phyloP scores from a whole-genome alignment of 2,329 filamentous ascomycete genomes.

The Acrodontium crateriforme region DNA sequence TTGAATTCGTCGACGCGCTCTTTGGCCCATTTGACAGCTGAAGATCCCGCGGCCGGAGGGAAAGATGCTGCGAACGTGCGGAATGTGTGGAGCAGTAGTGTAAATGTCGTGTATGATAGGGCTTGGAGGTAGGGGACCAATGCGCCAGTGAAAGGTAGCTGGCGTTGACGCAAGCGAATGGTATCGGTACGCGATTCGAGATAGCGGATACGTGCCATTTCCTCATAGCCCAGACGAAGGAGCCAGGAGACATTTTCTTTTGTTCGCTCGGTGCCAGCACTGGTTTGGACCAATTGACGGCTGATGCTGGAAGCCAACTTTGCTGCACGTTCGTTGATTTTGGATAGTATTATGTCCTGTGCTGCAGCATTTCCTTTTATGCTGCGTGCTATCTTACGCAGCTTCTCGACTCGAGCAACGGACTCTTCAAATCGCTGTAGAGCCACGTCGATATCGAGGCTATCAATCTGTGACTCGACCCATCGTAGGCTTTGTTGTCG shows the following conservation, averaged over 20 bases:
- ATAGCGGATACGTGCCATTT: constrained; percentile 76
- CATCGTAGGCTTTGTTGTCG: constrained; percentile 92
- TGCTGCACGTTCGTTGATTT: constrained; percentile 59
- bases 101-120: constrained; percentile 90
- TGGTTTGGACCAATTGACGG: constrained; percentile 62
- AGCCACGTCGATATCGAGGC: constrained; percentile 90
- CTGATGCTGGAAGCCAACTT: constrained; percentile 65
- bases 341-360: constrained; percentile 78
- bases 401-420: constrained; percentile 69
- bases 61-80: constrained; percentile 34
- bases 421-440: constrained; percentile 78
- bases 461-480: constrained; percentile 91
- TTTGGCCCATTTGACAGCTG: constrained; percentile 97
- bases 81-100: constrained; percentile 84
- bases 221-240: constrained; percentile 75
- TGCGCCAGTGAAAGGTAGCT: constrained; percentile 91
- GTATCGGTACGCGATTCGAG: constrained; percentile 63
- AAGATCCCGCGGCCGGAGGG: constrained; percentile 73
- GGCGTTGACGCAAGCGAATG: constrained; percentile 70
- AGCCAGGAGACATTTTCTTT: constrained; percentile 75
- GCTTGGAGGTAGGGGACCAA: constrained; percentile 90
- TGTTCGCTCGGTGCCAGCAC: constrained; percentile 63
- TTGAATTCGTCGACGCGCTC: constrained; percentile 89
- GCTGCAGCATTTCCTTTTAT: constrained; percentile 77
- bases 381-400: constrained; percentile 63